Conservation (phyloP, 345 rosid species). For the Noccaea caerulescens region DNA sequence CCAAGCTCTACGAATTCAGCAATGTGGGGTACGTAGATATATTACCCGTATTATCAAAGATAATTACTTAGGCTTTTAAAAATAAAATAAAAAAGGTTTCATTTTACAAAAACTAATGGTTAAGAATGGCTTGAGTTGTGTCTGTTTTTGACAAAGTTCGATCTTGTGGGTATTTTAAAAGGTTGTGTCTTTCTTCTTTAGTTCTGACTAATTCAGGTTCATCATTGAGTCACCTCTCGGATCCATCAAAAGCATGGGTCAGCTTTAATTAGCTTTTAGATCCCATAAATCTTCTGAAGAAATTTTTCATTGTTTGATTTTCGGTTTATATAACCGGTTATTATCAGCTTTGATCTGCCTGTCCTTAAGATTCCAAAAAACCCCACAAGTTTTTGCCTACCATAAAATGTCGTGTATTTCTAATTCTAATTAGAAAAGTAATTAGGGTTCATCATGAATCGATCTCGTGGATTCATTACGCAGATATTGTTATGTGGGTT, state of each 20-base stretch:
- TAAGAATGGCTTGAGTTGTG: background rate
- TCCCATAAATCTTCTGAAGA: background rate
- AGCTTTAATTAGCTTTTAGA: background rate
- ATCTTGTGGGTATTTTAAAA: background rate
- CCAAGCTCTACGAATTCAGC: constrained; percentile 94
- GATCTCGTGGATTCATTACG: background rate
- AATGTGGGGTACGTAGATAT: constrained; percentile 22
- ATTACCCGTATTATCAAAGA: background rate
- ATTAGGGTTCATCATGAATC: constrained; percentile 11
- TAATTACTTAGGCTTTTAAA: background rate
- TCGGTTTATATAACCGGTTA: background rate
- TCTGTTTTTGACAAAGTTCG: constrained; percentile 9
- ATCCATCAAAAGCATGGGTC: constrained; percentile 6
- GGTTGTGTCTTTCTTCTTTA: background rate
- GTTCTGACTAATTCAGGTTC: background rate
- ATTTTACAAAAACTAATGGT: background rate
- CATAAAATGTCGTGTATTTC: background rate
- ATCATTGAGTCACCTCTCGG: background rate
- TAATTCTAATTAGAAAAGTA: background rate
- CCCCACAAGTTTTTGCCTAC: background rate
- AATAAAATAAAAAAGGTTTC: background rate
- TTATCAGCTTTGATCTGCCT: background rate
- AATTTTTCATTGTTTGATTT: background rate
- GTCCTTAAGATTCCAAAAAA: constrained; percentile 7
- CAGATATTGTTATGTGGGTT: background rate